Evolutionary conservation across 352 stramenopile species (phyloP), one percentile per base, ranked within the genome.

Genomic region (Phytophthora pseudosyringae): DNA sequence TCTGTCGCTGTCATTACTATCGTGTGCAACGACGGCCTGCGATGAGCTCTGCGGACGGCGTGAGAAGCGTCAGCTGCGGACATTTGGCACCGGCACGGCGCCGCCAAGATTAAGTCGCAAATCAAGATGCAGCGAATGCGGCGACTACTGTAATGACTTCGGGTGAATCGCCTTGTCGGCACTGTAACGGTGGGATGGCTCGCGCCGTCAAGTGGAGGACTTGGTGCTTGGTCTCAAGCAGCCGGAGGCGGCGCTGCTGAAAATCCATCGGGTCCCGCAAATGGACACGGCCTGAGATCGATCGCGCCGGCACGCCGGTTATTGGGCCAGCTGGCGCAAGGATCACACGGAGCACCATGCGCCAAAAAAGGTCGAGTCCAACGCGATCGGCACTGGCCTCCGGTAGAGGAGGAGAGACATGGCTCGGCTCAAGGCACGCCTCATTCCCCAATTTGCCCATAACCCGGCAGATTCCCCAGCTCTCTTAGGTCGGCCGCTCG

Each of bases 401-500:
- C 35, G 25, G 40, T 13, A 36, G 48, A 62, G 59, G 31, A 67
- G 63, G 63, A 48, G 63, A 48, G 36, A 41, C 47, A 29, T n/a
- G 43, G 46, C 40, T n/a, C 47, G 47, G 54, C 47, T 60, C 46
- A 59, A 11, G 21, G 28, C 16, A n/a, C 28, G 1, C 25, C 28
- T 60, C 63, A 76, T 73, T 76, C 63, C 40, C 58, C 41, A 69
- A 73, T 69, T 73, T 66, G 57, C 68, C 29, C 43, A 18, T 57
- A 51, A 12, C 25, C 35, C 48, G 56, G 63, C 49, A 31, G 55
- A 66, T 67, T 67, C 62, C 55, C 43, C 21, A 36, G 16, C 18
- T 44, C 32, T 45, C 25, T 56, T 18, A 39, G n/a, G 28, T 43
- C 38, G 13, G 21, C 2, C 21, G 2, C 21, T 21, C 21, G 21